Evolutionary conservation across 2,329 filamentous ascomycete species (phyloP).

Genomic region (Tolypocladium sp.): DNA sequence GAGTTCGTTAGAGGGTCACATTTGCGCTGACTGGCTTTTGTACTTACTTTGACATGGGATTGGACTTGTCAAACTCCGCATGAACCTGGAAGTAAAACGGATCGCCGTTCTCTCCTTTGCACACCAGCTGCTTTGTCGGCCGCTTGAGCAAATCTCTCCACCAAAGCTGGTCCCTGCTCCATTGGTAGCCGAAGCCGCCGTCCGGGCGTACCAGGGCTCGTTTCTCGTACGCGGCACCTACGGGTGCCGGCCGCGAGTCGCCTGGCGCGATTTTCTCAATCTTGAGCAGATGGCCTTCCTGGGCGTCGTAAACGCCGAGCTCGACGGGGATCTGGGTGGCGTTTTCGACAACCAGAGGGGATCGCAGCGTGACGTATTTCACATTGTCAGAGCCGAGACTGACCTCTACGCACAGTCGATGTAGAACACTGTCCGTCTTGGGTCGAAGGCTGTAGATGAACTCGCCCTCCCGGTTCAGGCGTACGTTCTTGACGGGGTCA

Average conservation of each 20-base stretch:
- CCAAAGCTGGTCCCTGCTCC: slow-evolving; percentile 83
- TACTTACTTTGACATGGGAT: slow-evolving; percentile 65
- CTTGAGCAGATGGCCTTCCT: slow-evolving; percentile 84
- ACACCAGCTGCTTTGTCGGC: slow-evolving; percentile 80
- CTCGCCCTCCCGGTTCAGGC: slow-evolving; percentile 90
- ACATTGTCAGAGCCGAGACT: slow-evolving; percentile 89
- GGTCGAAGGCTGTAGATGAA: slow-evolving; percentile 82
- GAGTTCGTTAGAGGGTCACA: background rate
- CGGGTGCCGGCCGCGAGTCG: slow-evolving; percentile 79
- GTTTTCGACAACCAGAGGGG: slow-evolving; percentile 87
- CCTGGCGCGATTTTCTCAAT: slow-evolving; percentile 96
- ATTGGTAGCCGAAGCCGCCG: slow-evolving; percentile 91
- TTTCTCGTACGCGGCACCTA: slow-evolving; percentile 87
- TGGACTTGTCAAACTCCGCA: slow-evolving; percentile 72
- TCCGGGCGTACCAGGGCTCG: slow-evolving; percentile 82
- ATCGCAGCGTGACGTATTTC: slow-evolving; percentile 94
- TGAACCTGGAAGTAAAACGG: slow-evolving; percentile 97
- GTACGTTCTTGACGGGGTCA: slow-evolving; percentile 78
- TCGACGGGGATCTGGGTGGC: slow-evolving; percentile 95
- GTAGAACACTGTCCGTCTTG: slow-evolving; percentile 73
- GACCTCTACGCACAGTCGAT: slow-evolving; percentile 87
- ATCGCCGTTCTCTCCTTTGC: slow-evolving; percentile 76
- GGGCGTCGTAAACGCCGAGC: slow-evolving; percentile 78
- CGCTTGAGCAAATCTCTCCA: slow-evolving; percentile 86
- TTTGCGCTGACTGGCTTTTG: background rate